Conservation (phyloP, 2,329 filamentous ascomycete species). For the Aspergillus persii region DNA sequence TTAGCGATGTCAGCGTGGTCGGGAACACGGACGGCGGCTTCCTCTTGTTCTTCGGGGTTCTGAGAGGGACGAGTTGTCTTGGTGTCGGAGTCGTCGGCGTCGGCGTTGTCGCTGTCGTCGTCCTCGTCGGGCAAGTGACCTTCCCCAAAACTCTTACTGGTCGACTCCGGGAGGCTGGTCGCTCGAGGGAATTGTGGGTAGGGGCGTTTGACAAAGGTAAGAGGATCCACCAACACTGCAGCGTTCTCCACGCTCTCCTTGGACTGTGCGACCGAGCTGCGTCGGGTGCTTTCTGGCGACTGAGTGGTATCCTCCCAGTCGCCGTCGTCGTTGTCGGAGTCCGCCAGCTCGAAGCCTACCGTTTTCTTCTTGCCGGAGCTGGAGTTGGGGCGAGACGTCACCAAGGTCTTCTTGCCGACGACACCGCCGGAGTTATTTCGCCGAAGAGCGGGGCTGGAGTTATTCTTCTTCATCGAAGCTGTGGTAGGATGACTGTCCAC, state of each 20-base stretch:
- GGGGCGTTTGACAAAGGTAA: constrained; percentile 42
- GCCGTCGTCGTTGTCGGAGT: constrained; percentile 44
- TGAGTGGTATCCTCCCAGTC: constrained; percentile 51
- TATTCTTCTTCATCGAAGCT: constrained; percentile 45
- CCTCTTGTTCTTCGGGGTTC: constrained; percentile 19
- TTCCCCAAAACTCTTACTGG: constrained; percentile 32
- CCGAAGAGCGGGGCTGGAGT: constrained; percentile 42
- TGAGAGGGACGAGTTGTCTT: constrained; percentile 11
- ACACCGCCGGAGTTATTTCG: constrained; percentile 36
- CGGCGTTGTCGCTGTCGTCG: constrained; percentile 16
- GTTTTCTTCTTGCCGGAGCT: constrained; percentile 44
- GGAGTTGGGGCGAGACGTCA: constrained; percentile 32
- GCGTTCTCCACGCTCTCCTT: constrained; percentile 35
- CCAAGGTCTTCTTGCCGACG: constrained; percentile 39
- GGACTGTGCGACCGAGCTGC: constrained; percentile 42
- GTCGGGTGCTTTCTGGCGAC: constrained; percentile 47
- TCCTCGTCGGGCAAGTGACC: constrained; percentile 22
- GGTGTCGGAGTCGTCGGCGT: constrained; percentile 17
- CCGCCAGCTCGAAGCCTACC: constrained; percentile 47
- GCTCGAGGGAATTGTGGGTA: constrained; percentile 39
- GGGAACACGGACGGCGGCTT: constrained; percentile 17
- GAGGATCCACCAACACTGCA: constrained; percentile 37
- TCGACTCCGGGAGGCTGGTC: constrained; percentile 39
- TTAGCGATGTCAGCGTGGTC: constrained; percentile 39
- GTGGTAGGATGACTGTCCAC: constrained; percentile 33